phyloP scores from a whole-genome alignment of 495 filamentous ascomycete species.

The Podospora pseudocomata region DNA sequence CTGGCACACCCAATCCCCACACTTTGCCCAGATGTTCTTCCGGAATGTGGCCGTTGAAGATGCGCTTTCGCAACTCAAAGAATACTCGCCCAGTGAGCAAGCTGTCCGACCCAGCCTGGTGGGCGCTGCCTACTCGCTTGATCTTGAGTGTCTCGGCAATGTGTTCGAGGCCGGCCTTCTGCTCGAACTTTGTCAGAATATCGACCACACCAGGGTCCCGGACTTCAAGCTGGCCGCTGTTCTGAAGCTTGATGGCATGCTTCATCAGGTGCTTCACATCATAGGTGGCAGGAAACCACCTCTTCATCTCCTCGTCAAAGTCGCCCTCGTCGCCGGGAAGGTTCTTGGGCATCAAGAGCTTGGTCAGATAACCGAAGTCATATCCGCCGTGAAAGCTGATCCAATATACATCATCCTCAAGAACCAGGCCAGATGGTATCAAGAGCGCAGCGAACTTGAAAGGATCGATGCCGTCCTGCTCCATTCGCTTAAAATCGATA shows the following conservation, averaged over 20 bases:
- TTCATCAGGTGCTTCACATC: slow-evolving; percentile 99
- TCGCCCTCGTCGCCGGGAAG: slow-evolving; percentile 83
- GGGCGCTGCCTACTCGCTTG: slow-evolving; percentile 76
- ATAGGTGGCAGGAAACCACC: slow-evolving; percentile 88
- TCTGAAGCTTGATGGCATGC: slow-evolving; percentile 56
- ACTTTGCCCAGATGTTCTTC: slow-evolving; percentile 78
- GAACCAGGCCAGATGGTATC: slow-evolving; percentile 87
- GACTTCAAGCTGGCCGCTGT: slow-evolving; percentile 62
- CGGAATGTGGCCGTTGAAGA: slow-evolving; percentile 77
- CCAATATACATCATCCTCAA: slow-evolving; percentile 85
- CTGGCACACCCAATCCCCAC: slow-evolving; percentile 67
- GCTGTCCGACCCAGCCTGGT: slow-evolving; percentile 89
- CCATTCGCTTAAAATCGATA: slow-evolving; percentile 78
- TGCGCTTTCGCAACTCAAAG: slow-evolving; percentile 77
- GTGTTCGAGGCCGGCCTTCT: slow-evolving; percentile 85
- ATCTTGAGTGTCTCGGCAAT: slow-evolving; percentile 90
- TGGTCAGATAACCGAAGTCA: slow-evolving; percentile 95
- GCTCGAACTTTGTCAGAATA: slow-evolving; percentile 72
- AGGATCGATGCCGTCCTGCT: slow-evolving; percentile 87
- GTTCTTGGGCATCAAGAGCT: slow-evolving; percentile 74
- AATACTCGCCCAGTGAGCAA: slow-evolving; percentile 91
- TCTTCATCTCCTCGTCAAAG: slow-evolving; percentile 77
- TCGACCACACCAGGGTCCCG: slow-evolving; percentile 59
- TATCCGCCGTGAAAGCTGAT: slow-evolving; percentile 98
- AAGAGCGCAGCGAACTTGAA: slow-evolving; percentile 81